A percentile compares a stretch with the other conserved stretches of the same genome.
Conservation (phyloP, 2,329 filamentous ascomycete genomes). For the Ophiocordyceps unilateralis region DNA sequence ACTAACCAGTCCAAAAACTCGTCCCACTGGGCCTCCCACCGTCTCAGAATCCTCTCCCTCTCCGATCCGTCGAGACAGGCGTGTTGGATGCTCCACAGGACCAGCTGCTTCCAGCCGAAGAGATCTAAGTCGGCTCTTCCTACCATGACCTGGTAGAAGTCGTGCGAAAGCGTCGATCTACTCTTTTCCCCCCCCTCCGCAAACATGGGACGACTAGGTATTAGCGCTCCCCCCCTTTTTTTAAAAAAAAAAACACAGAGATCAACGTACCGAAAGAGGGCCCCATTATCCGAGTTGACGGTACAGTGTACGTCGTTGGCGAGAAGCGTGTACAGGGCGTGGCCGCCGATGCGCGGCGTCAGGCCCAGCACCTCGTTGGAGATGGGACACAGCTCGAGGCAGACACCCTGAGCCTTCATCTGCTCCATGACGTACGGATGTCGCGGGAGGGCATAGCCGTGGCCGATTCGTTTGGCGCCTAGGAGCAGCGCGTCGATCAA, state of each 20-base stretch:
- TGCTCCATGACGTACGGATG: slow-evolving; percentile 49
- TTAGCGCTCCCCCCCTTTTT: neutral
- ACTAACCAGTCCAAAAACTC: slow-evolving; percentile 38
- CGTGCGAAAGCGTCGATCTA: slow-evolving; percentile 54
- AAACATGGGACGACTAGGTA: too few relatives aligned
- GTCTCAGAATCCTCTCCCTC: slow-evolving; percentile 14
- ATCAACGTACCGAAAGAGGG: slow-evolving; percentile 46
- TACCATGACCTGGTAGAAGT: slow-evolving; percentile 62
- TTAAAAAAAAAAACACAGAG: neutral
- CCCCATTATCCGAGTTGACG: slow-evolving; percentile 59
- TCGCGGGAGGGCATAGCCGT: slow-evolving; percentile 52
- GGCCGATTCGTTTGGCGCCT: slow-evolving; percentile 51
- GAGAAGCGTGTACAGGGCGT: slow-evolving; percentile 49
- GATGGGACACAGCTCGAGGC: slow-evolving; percentile 61
- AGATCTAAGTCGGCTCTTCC: slow-evolving; percentile 50
- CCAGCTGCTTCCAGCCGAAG: slow-evolving; percentile 53
- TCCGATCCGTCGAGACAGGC: slow-evolving; percentile 32
- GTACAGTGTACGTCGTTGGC: slow-evolving; percentile 61
- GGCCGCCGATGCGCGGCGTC: slow-evolving; percentile 45
- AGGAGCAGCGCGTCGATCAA: slow-evolving; percentile 51
- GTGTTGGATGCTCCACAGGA: slow-evolving; percentile 45
- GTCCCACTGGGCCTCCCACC: slow-evolving; percentile 41
- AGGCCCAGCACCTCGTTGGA: slow-evolving; percentile 62
- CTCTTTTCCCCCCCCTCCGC: neutral
- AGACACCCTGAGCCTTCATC: slow-evolving; percentile 46